Evolutionary conservation across 352 stramenopile genomes (phyloP).

Genomic region (Phytophthora pistaciae): DNA sequence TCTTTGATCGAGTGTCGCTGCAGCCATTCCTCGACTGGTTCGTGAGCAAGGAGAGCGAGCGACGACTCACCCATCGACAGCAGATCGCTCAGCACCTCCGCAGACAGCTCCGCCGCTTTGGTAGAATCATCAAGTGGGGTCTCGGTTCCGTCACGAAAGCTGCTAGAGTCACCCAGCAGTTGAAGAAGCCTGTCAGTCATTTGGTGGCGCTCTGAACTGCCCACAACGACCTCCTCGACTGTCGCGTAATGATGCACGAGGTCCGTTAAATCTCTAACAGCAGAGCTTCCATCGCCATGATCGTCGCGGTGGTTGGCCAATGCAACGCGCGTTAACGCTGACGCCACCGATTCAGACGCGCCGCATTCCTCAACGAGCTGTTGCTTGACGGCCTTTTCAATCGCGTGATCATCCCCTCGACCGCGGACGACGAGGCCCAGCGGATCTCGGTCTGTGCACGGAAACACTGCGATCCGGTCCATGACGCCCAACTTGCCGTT

Average conservation of each 20-base stretch:
- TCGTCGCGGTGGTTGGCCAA: not conserved
- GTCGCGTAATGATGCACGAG: constrained; percentile 14
- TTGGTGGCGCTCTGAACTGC: constrained; percentile 9
- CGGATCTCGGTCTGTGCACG: not conserved
- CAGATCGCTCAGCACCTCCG: constrained; percentile 38
- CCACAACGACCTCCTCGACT: constrained; percentile 7
- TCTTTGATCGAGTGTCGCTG: constrained; percentile 1
- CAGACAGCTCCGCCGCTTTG: constrained; percentile 14
- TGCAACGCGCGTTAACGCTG: constrained; percentile 17
- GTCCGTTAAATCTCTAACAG: constrained; percentile 22
- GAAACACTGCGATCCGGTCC: constrained; percentile 20
- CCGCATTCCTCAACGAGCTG: constrained; percentile 32
- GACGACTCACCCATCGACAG: constrained; percentile 18
- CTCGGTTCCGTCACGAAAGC: too few species aligned
- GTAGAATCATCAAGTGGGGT: not conserved
- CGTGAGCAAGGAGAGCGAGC: not conserved
- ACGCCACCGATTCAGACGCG: constrained; percentile 19
- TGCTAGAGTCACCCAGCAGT: not conserved
- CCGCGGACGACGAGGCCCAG: constrained; percentile 3
- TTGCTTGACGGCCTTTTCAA: constrained; percentile 15
- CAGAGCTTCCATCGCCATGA: not conserved
- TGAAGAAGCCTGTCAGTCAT: constrained; percentile 15
- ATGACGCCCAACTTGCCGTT: constrained; percentile 44
- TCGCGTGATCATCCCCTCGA: not conserved
- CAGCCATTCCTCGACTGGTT: constrained; percentile 12